phyloP scores from a whole-genome alignment of 1,139 yeast genomes.

The Debaryomycetaceae sp. region DNA sequence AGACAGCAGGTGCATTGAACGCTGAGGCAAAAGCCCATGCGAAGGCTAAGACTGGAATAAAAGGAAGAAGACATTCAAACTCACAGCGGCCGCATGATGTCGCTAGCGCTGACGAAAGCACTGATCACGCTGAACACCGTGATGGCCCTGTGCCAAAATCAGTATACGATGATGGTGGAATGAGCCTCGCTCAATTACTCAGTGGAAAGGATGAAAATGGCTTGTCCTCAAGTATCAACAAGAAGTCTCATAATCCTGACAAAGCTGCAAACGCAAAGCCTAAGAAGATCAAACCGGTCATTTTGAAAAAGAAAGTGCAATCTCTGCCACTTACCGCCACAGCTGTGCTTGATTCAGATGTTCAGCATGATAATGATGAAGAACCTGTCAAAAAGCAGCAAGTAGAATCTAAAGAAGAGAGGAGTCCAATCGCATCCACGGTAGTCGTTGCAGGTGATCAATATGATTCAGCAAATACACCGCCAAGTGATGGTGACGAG shows the following conservation, averaged over 20 bases:
- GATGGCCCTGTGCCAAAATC: conserved; percentile 12
- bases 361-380: conserved; percentile 1
- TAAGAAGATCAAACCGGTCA: conserved; percentile 27
- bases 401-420: conserved; percentile 5
- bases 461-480: neutral
- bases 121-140: neutral
- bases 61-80: neutral
- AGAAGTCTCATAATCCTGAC: conserved; percentile 22
- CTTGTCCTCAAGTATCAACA: conserved; percentile 14
- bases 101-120: conserved; percentile 1
- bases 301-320: conserved; percentile 35
- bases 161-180: conserved; percentile 17
- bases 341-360: neutral
- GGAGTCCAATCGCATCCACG: conserved; percentile 5
- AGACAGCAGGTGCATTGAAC: conserved; percentile 38
- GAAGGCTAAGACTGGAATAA: neutral
- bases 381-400: neutral
- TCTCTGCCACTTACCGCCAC: neutral
- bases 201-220: conserved; percentile 21
- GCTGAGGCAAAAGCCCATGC: conserved; percentile 6
- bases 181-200: conserved; percentile 40
- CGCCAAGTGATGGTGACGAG: neutral
- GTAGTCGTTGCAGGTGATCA: conserved; percentile 5
- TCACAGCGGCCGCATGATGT: neutral
- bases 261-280: conserved; percentile 10